Base-by-base conservation (phyloP, 371 early-diverging fungal species). In the Mucor racemosus region DNA sequence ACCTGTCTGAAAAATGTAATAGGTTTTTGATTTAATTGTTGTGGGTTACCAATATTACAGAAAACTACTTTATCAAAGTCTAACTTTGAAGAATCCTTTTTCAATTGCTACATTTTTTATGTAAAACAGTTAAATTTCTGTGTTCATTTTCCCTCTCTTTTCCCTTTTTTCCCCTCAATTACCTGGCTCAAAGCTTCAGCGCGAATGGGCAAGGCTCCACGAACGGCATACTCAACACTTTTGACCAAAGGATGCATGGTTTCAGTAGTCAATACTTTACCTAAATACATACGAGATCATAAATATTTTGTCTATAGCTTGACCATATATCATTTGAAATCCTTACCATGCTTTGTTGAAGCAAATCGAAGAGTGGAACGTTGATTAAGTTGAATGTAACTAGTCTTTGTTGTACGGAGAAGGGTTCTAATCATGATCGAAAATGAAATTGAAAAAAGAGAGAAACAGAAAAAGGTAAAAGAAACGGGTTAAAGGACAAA, bases 21-120 rank as follows among this genome's bases (percentile, higher is more conserved):
- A 21, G 99, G 99, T 69, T 90, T 90, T 80, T 99, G 99, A 42
- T 85, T 76, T 10, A 99, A 87, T 77, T 95, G 95, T 80, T 99
- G 98, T 44, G 99, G 99, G 82, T 99, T 99, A 67, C 99, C 99
- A 70, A 99, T 98, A 78, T 99, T 99, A 85, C 97, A 96, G 72
- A 87, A 89, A 42, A 92, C 90, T 7, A 62, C 62, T 26, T 11
- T 14, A 44, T 86, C 80, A 76, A 98, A 99, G 4, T 91, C 90
- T 35, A 91, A 82, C 10, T 73, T 70, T 63, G 56, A 88, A 48
- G 73, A 68, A 60, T 72, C 73, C 31, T 53, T 58, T 44, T 68
- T 65, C 34, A 72, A 62, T 69, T 67, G 71, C 71, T 73, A 26
- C 50, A 50, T 21, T 26, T 11, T n/a, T 21, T 11, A 26, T 50